phyloP scores from a whole-genome alignment of 2,329 filamentous ascomycete species.

The Ceratocystis cubensis region DNA sequence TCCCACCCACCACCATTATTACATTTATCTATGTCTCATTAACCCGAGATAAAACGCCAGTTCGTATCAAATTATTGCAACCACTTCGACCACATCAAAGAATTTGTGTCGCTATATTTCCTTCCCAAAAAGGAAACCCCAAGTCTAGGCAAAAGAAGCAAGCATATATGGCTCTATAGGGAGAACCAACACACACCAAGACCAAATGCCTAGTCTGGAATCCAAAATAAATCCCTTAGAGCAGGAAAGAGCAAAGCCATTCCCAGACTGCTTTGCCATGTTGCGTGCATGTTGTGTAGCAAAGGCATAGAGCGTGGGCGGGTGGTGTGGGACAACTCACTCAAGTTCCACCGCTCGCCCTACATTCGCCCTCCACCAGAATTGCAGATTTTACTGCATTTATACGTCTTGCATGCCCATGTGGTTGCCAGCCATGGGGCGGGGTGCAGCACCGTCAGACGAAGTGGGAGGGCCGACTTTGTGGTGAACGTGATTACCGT shows the following conservation, averaged over 20 bases:
- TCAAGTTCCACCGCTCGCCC: background rate
- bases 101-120: background rate
- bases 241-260: background rate
- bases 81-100: background rate
- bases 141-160: background rate
- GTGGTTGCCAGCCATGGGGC: constrained; percentile 6
- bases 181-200: background rate
- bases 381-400: background rate
- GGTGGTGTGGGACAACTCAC: background rate
- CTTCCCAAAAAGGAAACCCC: background rate
- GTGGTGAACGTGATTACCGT: constrained; percentile 4
- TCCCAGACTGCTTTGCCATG: background rate
- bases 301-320: background rate
- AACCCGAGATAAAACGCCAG: background rate
- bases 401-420: constrained; percentile 17
- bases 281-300: background rate
- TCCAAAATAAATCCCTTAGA: too few species aligned
- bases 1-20: background rate
- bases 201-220: background rate
- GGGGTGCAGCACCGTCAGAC: constrained; percentile 16
- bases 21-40: background rate
- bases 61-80: background rate
- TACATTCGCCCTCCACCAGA: background rate
- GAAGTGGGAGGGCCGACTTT: constrained; percentile 19
- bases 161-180: background rate